phyloP scores from a whole-genome alignment of 306 rosid species.

The Prunus mume region DNA sequence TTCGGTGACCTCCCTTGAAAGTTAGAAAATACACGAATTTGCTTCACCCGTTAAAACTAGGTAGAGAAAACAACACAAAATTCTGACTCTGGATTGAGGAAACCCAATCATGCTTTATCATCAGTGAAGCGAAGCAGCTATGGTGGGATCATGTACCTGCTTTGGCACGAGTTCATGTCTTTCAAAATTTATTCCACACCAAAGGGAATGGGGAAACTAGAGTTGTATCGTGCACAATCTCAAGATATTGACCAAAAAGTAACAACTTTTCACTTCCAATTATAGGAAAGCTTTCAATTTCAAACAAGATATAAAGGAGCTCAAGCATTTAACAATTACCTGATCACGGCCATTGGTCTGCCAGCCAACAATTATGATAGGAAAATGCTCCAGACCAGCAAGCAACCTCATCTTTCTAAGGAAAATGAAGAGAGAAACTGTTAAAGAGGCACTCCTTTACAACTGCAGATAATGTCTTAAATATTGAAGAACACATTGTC shows the following conservation, averaged over 20 bases:
- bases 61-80: not conserved
- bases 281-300: not conserved
- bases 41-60: not conserved
- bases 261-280: not conserved
- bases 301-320: not conserved
- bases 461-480: not conserved
- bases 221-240: no score
- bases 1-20: not conserved
- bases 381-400: not conserved
- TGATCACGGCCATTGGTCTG: not conserved
- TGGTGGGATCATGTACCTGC: not conserved
- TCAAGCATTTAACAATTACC: conserved; percentile 3
- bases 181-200: not conserved
- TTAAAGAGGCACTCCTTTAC: not conserved
- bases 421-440: not conserved
- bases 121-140: not conserved
- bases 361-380: not conserved
- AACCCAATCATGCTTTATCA: not conserved
- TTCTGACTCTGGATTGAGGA: not conserved
- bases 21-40: not conserved
- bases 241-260: no score
- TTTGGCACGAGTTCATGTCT: not conserved
- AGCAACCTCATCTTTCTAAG: not conserved
- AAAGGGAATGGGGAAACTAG: no score
- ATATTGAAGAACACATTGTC: not conserved